phyloP scores from a whole-genome alignment of 148 eudicot species.

The Oxyria digyna region DNA sequence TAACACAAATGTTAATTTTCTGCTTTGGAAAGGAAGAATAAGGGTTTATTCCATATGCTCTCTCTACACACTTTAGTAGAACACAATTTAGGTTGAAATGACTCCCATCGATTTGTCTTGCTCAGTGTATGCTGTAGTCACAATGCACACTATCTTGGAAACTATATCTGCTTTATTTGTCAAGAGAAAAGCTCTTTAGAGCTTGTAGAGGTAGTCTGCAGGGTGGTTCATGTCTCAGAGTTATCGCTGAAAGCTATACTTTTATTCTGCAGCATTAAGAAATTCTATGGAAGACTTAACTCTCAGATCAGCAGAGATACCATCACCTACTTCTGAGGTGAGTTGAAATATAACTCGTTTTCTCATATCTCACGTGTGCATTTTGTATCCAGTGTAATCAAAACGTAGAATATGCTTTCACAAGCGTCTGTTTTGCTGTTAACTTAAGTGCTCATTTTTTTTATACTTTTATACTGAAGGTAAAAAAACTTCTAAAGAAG shows the following conservation, averaged over 20 bases:
- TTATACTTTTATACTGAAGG: neutral
- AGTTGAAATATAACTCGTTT: constrained; percentile 1
- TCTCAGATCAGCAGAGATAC: constrained; percentile 33
- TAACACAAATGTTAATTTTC: neutral
- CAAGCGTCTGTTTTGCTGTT: neutral
- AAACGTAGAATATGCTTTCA: neutral
- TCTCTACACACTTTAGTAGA: neutral
- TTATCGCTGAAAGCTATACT: neutral
- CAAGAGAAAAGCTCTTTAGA: neutral
- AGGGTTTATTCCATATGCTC: neutral
- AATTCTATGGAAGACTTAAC: constrained; percentile 23
- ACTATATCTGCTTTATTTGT: neutral
- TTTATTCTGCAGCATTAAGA: constrained; percentile 32
- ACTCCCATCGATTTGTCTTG: neutral
- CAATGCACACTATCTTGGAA: neutral
- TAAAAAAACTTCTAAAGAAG: neutral
- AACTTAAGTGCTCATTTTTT: neutral
- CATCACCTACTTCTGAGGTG: constrained; percentile 47
- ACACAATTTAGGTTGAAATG: neutral
- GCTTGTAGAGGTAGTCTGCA: neutral
- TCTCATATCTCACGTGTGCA: neutral
- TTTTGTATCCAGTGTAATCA: neutral
- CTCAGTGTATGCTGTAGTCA: neutral
- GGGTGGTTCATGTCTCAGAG: neutral
- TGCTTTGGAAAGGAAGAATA: neutral